These are phyloP conservation scores for Arthrocladium fulminans DNA, from an alignment of 2,329 filamentous ascomycete species.

Conservation along the genomic window DNA sequence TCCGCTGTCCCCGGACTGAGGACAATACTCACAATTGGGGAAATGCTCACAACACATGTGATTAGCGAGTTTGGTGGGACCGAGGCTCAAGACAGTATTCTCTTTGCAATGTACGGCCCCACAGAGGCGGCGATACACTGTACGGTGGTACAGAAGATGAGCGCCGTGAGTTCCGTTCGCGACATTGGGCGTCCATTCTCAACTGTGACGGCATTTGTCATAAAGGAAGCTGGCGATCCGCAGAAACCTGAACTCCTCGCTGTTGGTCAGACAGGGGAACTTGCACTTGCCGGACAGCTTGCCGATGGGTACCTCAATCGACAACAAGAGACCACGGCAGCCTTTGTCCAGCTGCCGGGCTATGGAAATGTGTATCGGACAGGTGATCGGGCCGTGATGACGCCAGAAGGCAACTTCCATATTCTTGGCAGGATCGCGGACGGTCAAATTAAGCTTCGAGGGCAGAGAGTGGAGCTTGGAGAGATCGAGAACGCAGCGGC, in stretches of 20 bases:
- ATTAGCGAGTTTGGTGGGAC: conserved; percentile 68
- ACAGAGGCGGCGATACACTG: conserved; percentile 91
- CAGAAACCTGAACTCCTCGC: conserved; percentile 48
- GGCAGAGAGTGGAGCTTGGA: conserved; percentile 72
- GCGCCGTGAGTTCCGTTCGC: conserved; percentile 47
- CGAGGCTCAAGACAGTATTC: conserved; percentile 47
- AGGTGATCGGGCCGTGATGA: conserved; percentile 69
- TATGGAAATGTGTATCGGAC: conserved; percentile 72
- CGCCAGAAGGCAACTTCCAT: conserved; percentile 61
- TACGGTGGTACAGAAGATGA: conserved; percentile 60
- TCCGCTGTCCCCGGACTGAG: conserved; percentile 58
- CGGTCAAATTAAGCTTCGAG: conserved; percentile 78
- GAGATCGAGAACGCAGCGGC: conserved; percentile 66
- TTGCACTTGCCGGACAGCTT: conserved; percentile 76
- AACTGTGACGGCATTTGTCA: conserved; percentile 69
- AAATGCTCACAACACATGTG: conserved; percentile 76
- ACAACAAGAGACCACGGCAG: conserved; percentile 60
- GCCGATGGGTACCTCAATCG: conserved; percentile 76
- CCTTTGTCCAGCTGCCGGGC: conserved; percentile 57
- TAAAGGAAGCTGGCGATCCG: conserved; percentile 40
- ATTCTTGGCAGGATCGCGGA: conserved; percentile 70
- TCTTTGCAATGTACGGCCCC: conserved; percentile 91
- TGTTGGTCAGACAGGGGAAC: conserved; percentile 62
- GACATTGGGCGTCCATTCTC: conserved; percentile 71
- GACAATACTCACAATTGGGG: conserved; percentile 76